Evolutionary conservation across 352 stramenopile genomes (phyloP).

Genomic region (Phytophthora macrochlamydospora): DNA sequence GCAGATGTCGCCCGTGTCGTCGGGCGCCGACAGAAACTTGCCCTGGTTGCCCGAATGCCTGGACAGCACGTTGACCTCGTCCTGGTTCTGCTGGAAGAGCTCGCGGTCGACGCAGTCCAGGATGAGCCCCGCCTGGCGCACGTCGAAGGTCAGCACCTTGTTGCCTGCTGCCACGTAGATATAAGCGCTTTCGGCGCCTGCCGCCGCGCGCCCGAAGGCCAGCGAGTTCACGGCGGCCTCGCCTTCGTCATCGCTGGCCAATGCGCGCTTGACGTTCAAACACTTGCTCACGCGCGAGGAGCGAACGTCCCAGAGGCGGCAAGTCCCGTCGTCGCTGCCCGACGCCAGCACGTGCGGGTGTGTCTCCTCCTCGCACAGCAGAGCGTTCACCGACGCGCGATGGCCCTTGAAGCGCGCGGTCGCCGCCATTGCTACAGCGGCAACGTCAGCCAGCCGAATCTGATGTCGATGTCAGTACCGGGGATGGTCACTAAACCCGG

Average conservation of each 20-base stretch:
- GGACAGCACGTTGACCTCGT: constrained; percentile 73
- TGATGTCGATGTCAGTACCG: background rate
- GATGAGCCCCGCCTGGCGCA: constrained; percentile 62
- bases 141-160: constrained; percentile 74
- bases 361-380: constrained; percentile 58
- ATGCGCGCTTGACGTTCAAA: constrained; percentile 64
- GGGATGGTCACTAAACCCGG: no score
- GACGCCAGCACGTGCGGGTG: constrained; percentile 64
- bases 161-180: constrained; percentile 65
- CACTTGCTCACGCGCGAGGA: constrained; percentile 59
- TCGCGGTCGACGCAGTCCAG: constrained; percentile 58
- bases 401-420: constrained; percentile 63
- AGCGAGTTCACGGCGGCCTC: constrained; percentile 72
- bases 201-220: constrained; percentile 45
- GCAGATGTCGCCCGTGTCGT: constrained; percentile 74
- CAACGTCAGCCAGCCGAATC: background rate
- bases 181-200: constrained; percentile 32
- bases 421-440: background rate
- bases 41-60: constrained; percentile 51
- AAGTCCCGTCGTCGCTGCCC: constrained; percentile 72
- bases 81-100: constrained; percentile 63
- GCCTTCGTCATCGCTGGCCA: constrained; percentile 35
- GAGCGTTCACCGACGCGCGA: constrained; percentile 58
- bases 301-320: constrained; percentile 73
- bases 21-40: constrained; percentile 65